Evolutionary conservation across 768 basidiomycete species (phyloP), one percentile per base, ranked within the genome.

Genomic region (Mrakia gelida): DNA sequence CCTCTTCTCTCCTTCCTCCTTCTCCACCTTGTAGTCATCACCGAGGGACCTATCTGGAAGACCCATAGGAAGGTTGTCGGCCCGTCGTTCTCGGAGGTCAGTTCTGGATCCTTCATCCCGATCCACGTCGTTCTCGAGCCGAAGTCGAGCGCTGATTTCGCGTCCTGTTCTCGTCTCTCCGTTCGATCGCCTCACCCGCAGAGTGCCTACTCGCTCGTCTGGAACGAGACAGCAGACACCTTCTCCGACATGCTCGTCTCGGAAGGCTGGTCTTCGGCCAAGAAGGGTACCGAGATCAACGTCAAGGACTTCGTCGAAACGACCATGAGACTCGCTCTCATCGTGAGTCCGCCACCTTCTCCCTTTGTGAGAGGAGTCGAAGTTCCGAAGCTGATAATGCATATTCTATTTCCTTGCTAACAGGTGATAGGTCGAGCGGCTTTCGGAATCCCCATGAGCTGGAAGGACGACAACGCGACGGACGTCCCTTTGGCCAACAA

Each of bases 11-110:
- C 32, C 45, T 49, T 23, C 43, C 43, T 21, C 4, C 8, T 21
- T 56, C 3, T n/a, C 26, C 28, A 18, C 23, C 34, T 65, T 67
- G 1, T 91, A 63, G 87, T 91, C n/a, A 87, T 86, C 2, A 88
- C 89, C 0, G 90, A 91, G 80, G 89, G 88, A 30, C 87, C 89
- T 5, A 86, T 88, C 78, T 91, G 90, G 90, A 90, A 90, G 82
- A 87, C 87, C 43, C 90, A 89, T 79, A 84, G 90, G 3, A 89
- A 88, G 81, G 87, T 91, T 61, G 84, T 87, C 26, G 89, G 89
- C 1, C 89, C 90, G n/a, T 88, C 89, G 0, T 91, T 91, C 82
- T 88, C 89, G 9, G 89, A 90, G 82, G 89, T 89, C 28, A 75
- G 56, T 30, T 73, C 34, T 38, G 38, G n/a, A 38, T 13, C 23